These are phyloP conservation scores for Macrophomina phaseolina DNA, from an alignment of 2,329 filamentous ascomycete genomes.

Conservation along the genomic window DNA sequence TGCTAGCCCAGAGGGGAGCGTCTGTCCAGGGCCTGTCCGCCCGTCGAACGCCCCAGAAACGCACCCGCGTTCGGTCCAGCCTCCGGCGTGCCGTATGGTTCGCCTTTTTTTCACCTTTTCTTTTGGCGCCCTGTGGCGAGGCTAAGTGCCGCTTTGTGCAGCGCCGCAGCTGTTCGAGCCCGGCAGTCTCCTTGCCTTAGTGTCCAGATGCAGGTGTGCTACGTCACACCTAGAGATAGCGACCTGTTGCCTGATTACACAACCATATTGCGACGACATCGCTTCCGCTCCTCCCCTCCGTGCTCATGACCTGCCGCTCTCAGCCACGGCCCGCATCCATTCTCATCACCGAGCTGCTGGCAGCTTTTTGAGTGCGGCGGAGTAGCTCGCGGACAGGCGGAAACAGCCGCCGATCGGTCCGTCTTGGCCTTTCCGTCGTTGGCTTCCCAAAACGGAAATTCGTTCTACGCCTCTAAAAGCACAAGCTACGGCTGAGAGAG, in stretches of 20 bases:
- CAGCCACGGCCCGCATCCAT: neutral
- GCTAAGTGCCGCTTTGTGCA: neutral
- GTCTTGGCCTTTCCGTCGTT: neutral
- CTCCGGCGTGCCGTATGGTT: neutral
- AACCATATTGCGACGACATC: neutral
- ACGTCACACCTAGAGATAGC: neutral
- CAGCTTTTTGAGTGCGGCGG: neutral
- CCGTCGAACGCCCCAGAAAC: neutral
- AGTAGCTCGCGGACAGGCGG: neutral
- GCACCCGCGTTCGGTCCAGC: neutral
- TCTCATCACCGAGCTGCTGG: neutral
- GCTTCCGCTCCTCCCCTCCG: neutral
- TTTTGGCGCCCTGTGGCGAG: neutral
- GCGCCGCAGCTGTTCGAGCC: neutral
- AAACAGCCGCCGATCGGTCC: neutral
- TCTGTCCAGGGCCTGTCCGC: neutral
- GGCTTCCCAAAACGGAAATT: constrained; percentile 1
- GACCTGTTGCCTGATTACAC: neutral
- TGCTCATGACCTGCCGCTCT: neutral
- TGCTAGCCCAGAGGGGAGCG: neutral
- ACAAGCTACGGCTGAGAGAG: too few relatives aligned
- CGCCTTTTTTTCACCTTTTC: too few relatives aligned
- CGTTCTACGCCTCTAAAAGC: neutral
- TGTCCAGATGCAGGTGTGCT: neutral
- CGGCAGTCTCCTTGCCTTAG: neutral